Evolutionary conservation across 2,329 filamentous ascomycete genomes (phyloP).

Genomic region (Neonectria neomacrospora): DNA sequence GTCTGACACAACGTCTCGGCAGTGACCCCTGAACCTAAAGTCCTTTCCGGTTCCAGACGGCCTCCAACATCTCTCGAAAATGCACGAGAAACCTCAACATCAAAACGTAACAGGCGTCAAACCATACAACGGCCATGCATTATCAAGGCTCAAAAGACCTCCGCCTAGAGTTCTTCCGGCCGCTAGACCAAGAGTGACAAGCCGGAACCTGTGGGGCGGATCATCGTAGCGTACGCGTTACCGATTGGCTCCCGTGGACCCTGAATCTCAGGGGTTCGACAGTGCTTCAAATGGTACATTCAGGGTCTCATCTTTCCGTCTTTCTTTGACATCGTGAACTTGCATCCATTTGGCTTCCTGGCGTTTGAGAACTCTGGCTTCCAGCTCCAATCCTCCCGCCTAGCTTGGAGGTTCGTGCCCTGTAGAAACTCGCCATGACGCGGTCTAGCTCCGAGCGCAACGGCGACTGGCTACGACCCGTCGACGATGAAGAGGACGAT

Average conservation of each 20-base stretch:
- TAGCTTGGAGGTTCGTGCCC: not conserved
- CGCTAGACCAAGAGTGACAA: slow-evolving; percentile 2
- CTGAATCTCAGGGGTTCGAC: slow-evolving; percentile 16
- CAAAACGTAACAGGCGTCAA: not conserved
- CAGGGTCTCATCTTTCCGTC: slow-evolving; percentile 10
- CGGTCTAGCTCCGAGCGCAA: slow-evolving; percentile 37
- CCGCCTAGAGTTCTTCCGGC: not conserved
- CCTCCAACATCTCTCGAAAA: not conserved
- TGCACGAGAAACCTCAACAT: not conserved
- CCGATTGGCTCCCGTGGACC: slow-evolving; percentile 4
- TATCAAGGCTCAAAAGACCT: not conserved
- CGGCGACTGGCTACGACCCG: slow-evolving; percentile 41
- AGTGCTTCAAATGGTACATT: slow-evolving; percentile 11
- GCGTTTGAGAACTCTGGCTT: not conserved
- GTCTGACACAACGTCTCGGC: not conserved
- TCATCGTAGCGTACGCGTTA: slow-evolving; percentile 1
- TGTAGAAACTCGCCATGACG: slow-evolving; percentile 27
- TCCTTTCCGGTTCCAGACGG: not conserved
- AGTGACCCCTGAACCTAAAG: not conserved
- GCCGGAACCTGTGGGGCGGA: slow-evolving; percentile 13
- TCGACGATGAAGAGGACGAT: slow-evolving; percentile 43
- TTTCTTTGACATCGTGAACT: slow-evolving; percentile 7
- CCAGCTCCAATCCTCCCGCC: too few relatives aligned
- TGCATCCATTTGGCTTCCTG: not conserved
- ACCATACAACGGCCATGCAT: not conserved